phyloP scores from a whole-genome alignment of 768 basidiomycete genomes.

The Macrolepiota fuliginosa region DNA sequence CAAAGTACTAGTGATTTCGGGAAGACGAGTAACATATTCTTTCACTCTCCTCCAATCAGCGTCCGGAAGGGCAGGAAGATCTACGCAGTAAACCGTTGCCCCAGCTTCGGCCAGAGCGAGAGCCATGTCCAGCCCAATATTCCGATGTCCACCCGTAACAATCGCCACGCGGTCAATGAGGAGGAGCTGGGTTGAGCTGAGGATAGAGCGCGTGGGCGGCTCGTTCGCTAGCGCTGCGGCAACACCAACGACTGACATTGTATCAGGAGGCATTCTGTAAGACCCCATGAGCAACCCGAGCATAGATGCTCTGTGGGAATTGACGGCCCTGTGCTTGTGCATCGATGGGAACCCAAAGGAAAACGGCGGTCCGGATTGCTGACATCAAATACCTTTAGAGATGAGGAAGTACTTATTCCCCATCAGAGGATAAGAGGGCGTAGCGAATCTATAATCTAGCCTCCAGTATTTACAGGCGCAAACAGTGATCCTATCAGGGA shows the following conservation, averaged over 20 bases:
- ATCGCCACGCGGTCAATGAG: slow-evolving; percentile 55
- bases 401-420: no score
- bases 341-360: background rate
- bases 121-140: slow-evolving; percentile 81
- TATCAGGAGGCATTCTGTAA: background rate
- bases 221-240: background rate
- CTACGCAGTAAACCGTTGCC: slow-evolving; percentile 53
- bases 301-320: background rate
- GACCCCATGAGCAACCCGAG: background rate
- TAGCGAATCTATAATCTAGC: no score
- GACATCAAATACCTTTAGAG: no score
- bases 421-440: no score
- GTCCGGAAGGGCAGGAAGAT: slow-evolving; percentile 48
- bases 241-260: background rate
- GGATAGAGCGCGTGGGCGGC: background rate
- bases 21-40: slow-evolving; percentile 38
- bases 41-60: slow-evolving; percentile 47
- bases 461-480: no score
- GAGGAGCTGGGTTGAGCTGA: slow-evolving; percentile 35
- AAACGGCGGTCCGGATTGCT: background rate
- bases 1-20: slow-evolving; percentile 1
- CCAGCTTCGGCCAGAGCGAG: slow-evolving; percentile 45
- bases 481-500: no score
- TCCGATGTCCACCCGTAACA: slow-evolving; percentile 62
- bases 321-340: background rate